A percentile compares a stretch with the other conserved stretches of the same genome.
Conservation (phyloP, 768 basidiomycete species). For the Tylopilus balloui region DNA sequence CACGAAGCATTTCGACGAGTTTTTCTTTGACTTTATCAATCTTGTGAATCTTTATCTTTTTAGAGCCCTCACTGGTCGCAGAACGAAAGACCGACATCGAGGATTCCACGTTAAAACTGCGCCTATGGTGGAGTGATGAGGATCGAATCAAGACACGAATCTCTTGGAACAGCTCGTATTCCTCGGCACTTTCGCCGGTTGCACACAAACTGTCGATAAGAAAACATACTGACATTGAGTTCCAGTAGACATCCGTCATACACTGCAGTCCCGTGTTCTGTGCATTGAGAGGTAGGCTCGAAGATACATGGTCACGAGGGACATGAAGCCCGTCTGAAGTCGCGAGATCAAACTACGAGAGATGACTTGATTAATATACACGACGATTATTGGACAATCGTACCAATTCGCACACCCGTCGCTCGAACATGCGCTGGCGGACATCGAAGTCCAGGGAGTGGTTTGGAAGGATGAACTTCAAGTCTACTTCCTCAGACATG, state of each 20-base stretch:
- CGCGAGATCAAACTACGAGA: neutral
- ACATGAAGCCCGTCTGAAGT: neutral
- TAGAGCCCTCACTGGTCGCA: neutral
- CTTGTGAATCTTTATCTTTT: neutral
- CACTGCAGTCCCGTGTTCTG: too few species aligned
- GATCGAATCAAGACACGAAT: too few species aligned
- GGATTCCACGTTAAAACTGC: too few species aligned
- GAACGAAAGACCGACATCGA: too few species aligned
- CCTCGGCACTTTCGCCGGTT: too few species aligned
- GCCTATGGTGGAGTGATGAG: too few species aligned
- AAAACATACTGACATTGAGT: too few species aligned
- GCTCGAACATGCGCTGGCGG: slow-evolving; percentile 1
- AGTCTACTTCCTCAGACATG: neutral
- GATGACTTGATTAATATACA: neutral
- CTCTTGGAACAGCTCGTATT: too few species aligned
- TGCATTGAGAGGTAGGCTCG: neutral
- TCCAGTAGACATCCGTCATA: too few species aligned
- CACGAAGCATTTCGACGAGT: slow-evolving; percentile 8
- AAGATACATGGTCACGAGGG: too few species aligned
- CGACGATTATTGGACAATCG: neutral
- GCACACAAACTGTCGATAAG: too few species aligned
- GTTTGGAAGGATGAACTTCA: neutral
- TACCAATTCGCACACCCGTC: neutral
- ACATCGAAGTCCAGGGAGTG: neutral
- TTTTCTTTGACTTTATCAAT: slow-evolving; percentile 3